Base-by-base conservation (phyloP, 352 stramenopile genomes). In the Pilasporangium apinafurcum region DNA sequence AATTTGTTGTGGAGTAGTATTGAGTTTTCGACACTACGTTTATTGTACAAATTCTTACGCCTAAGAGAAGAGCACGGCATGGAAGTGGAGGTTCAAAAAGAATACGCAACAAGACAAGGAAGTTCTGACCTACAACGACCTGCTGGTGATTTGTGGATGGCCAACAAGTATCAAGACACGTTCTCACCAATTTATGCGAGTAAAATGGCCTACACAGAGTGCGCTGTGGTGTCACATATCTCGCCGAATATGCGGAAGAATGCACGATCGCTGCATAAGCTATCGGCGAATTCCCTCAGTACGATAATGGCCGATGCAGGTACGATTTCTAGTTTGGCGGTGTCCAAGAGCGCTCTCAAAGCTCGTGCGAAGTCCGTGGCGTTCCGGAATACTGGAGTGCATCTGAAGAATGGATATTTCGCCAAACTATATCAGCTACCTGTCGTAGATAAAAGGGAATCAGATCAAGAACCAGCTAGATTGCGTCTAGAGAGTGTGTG, bases 121-220 rank as follows among this genome's bases (percentile, higher is more conserved):
- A 22, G 28, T 47, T 21, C 37, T 3, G n/a, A 50, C 7, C 16
- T 26, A 37, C 12, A 29, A 14, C 3, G 22, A 32, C 8, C n/a
- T 7, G 26, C n/a, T n/a, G 24, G 4, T 28, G 22, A 8, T 22
- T 20, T 80, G 12, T 86, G 74, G 74, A 80, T 81, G 68, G 3
- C 14, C 12, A 40, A 51, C 14, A 62, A 62, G 17, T 86, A 83
- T 39, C 57, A 73, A 5, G 58, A 86, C 34, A 78, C 74, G 1
- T 86, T 84, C 44, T 58, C 62, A 17, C 68, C 74, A 18, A 30
- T 86, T 27, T 86, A 70, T 70, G 76, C 68, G 8, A 86, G 74
- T 49, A 79, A 80, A 33, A 55, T 65, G 14, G 67, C 68, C 2
- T 86, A 84, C 37, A 47, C 59, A n/a, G 74, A 86, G 57, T 81